phyloP scores from a whole-genome alignment of 2,329 filamentous ascomycete species.

The Neurospora crassa region DNA sequence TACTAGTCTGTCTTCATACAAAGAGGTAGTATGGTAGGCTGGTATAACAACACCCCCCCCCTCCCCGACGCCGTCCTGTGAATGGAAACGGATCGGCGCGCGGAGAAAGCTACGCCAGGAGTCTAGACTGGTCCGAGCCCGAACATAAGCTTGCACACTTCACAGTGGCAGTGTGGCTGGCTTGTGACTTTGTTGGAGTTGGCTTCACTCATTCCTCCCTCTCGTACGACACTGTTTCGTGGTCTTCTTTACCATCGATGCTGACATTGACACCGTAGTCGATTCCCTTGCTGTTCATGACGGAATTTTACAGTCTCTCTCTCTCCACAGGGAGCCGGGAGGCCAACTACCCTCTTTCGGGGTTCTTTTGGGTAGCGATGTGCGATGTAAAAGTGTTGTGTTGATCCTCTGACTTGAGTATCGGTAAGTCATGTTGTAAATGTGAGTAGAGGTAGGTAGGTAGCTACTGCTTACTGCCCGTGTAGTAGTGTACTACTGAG shows the following conservation, averaged over 20 bases:
- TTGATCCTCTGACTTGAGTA: not conserved
- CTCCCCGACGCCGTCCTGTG: not conserved
- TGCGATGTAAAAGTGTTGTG: not conserved
- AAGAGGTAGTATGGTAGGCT: not conserved
- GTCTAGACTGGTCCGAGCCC: not conserved
- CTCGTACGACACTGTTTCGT: not conserved
- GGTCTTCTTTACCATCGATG: not conserved
- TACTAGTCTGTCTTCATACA: not conserved
- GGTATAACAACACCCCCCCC: not conserved
- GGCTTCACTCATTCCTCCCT: not conserved
- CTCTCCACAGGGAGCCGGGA: not conserved
- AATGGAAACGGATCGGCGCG: not conserved
- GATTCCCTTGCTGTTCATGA: not conserved
- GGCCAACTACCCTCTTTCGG: not conserved
- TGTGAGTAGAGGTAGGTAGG: too few relatives aligned
- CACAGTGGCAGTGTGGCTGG: not conserved
- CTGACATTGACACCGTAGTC: not conserved
- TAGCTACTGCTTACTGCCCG: too few relatives aligned
- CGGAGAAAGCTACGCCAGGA: not conserved
- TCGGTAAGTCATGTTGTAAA: too few relatives aligned
- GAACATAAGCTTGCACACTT: not conserved
- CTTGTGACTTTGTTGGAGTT: not conserved
- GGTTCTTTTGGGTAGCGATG: not conserved
- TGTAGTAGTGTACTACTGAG: too few relatives aligned
- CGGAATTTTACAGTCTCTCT: not conserved